Evolutionary conservation across 805 yeast genomes (phyloP), one percentile per base, ranked within the genome.

Genomic region (Saturnispora diversa): DNA sequence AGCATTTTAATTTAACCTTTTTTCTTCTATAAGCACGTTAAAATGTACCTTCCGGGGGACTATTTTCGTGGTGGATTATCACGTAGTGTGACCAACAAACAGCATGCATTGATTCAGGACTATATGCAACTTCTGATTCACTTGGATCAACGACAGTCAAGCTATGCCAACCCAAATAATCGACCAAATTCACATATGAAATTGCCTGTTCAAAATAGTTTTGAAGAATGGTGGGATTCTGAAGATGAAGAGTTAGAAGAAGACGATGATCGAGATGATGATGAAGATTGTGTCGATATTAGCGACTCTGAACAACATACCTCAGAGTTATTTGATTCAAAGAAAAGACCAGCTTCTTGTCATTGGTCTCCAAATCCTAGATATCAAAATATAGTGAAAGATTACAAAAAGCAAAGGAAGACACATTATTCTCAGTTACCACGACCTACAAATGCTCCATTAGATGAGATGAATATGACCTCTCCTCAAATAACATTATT

Each of bases 141-240:
- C 28, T 16, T 39, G 20, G 24, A 39, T 25, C 36, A 31, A n/a
- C 29, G 42, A 16, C 42, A 39, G 21, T 21, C 19, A 17, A 16
- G 4, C 5, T 24, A 26, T 21, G 27, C 42, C 4, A 39, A 39
- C 13, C 26, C 37, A 15, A n/a, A 31, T n/a, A 39, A 39, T 13
- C 9, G 42, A n/a, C 32, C 37, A 12, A 39, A 39, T n/a, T 11
- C 31, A 5, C 17, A 22, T 12, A 15, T 24, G n/a, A 16, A 17
- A 11, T 4, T 15, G 6, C 42, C 42, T 2, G 32, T n/a, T 11
- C 37, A 39, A n/a, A n/a, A 39, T 16, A 32, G 37, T 6, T 39
- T 39, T 31, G 42, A 39, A 21, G 32, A 39, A 6, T 39, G 42
- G 42, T 39, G 37, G 37, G 42, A 39, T 19, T 32, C 37, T 11